Evolutionary conservation across 1,284 basidiomycete species (phyloP), one percentile per base, ranked within the genome.

Genomic region (Sphaerobolus stellatus): DNA sequence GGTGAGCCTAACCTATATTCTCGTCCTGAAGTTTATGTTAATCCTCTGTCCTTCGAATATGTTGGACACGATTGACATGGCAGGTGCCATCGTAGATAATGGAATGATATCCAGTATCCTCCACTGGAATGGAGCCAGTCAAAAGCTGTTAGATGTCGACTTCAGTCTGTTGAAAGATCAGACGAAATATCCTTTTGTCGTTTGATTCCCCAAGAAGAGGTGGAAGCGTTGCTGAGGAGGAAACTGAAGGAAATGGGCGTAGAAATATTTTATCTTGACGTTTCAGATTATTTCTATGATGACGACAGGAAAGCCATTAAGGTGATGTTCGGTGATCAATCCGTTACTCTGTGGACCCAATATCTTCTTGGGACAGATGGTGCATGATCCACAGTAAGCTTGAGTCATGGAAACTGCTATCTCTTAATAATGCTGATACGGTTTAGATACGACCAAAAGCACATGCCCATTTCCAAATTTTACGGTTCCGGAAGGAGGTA

Each of bases 291-390:
- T n/a, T n/a, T n/a, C n/a, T n/a, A n/a, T n/a, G n/a, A n/a, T n/a
- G n/a, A n/a, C 2, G 72, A 75, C 0, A 66, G 68, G 56, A 75
- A 69, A 55, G 75, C 69, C 9, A 59, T 65, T 11, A 56, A 57
- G 34, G 52, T 74, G 48, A 25, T 52, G 16, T 22, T 60, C 60
- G 41, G 52, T 57, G 13, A 64, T 56, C 55, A 28, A 53, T 5
- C 54, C 57, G 30, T 24, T 50, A 20, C 44, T 6, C 66, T 77
- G 2, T 69, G 78, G 25, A 68, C 81, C 9, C 71, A 69, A 25
- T 81, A 80, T 59, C 74, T 83, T 1, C 61, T 84, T 28, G 81
- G 78, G 36, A 81, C 82, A 11, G 81, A 84, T 63, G 82, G 83
- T n/a, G 68, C 76, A 16, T 71, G 66, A 49, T 84, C 83, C 2